Evolutionary conservation across 345 rosid species (phyloP).

Genomic region (Excoecaria agallocha): DNA sequence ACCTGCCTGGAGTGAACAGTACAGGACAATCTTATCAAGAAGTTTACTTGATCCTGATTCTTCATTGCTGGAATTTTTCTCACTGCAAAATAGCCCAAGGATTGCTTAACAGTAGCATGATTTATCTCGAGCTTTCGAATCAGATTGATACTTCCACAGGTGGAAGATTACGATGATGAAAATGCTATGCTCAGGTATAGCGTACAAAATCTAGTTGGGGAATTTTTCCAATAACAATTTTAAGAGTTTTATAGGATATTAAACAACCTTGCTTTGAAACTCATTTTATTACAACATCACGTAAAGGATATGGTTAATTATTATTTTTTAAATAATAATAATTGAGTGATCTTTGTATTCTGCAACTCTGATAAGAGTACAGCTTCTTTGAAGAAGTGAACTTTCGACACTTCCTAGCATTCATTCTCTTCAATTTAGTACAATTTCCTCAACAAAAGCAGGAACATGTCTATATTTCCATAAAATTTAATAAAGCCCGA

Average conservation of each 20-base stretch:
- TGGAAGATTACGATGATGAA: no score
- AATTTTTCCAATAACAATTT: background rate
- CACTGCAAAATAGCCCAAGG: no score
- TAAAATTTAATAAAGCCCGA: background rate
- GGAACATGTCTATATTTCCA: background rate
- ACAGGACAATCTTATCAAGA: no score
- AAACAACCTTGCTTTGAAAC: no score
- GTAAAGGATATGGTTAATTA: no score
- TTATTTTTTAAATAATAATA: no score
- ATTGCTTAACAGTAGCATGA: background rate
- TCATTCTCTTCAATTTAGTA: slow-evolving; percentile 9
- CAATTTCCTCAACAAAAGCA: background rate
- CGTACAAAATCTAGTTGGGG: background rate
- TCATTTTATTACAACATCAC: no score
- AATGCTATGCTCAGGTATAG: background rate
- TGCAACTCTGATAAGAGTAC: no score
- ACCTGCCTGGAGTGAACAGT: no score
- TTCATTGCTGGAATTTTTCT: no score
- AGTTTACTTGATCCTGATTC: no score
- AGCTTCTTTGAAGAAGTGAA: background rate
- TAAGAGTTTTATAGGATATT: background rate
- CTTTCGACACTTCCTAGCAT: background rate
- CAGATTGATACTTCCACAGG: background rate
- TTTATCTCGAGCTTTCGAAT: background rate
- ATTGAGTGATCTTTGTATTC: no score